Evolutionary conservation across 192 early-diverging fungal species (phyloP), one percentile per base, ranked within the genome.

Genomic region (Rhizophagus clarus): DNA sequence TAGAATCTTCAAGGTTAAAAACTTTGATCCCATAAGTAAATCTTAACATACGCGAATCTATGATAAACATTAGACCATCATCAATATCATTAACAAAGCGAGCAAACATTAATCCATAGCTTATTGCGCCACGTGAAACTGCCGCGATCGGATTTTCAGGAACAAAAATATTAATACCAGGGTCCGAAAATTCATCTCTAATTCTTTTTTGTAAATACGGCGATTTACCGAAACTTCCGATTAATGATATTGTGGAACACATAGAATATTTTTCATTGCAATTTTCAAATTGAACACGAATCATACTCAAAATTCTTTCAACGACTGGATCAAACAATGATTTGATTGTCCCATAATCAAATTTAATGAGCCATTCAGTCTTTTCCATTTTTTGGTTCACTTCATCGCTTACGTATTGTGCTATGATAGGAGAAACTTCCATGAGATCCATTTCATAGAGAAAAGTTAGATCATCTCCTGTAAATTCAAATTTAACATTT

Each of bases 61-160:
- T 84, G 3, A 80, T 68, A 24, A 22, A 56, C 17, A 56, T 22
- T 56, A 22, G 51, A 56, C 51, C 51, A 56, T 86, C 88, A 79
- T 84, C 84, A 62, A 85, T 86, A 4, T 86, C 87, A 0, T 86
- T 88, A 45, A 40, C 6, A 7, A 7, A 40, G 0, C 8, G 5
- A 7, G 37, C 37, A 40, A 56, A 56, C 6, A 17, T 6, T 7
- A 6, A 0, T 1, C 51, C 51, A 22, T 56, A 56, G 5, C 22
- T 56, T 56, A 20, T 4, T 56, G 51, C 51, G 17, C 89, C 89
- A 72, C 86, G 82, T 20, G 87, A 86, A 9, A 90, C 84, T 3
- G 89, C 89, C 42, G 86, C 61, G 24, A 86, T 86, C 56, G 86
- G 83, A 71, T 84, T 80, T 24, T 82, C 82, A 28, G 89, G 89